Evolutionary conservation across 2,329 filamentous ascomycete species (phyloP), one percentile per base, ranked within the genome.

Genomic region (Fusarium robinianum): DNA sequence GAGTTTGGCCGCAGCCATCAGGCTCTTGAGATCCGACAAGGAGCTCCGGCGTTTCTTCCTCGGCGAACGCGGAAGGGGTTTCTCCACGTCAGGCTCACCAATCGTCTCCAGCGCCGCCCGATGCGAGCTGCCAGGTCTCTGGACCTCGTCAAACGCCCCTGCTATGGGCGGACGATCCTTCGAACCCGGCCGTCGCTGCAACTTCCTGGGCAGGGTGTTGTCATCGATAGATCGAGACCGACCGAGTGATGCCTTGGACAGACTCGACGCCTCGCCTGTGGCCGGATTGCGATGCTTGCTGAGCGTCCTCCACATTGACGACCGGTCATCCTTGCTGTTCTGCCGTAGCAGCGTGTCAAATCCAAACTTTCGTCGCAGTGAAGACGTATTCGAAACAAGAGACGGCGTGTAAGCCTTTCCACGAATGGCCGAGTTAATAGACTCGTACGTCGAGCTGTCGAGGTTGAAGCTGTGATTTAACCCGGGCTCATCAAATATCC

Each of bases 1-100:
- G 9, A 85, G 67, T 8, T 73, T 78, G 7, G 84, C 75, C 41
- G 81, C 76, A 26, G 77, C 78, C 69, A 92, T 84, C 12, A 88
- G 72, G 42, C 74, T 78, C 56, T 83, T 87, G 33, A 97, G 76
- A 66, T 97, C 92, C 5, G 91, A 96, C 27, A 97, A 72, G 17
- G 91, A 96, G 70, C 91, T 96, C 64, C 92, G 84, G 41, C 92
- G 80, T 73, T 95, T 96, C 53, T 85, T 91, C 64, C 80, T 84
- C 30, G 74, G 70, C n/a, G 65, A 65, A 54, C 72, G 77, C 1
- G 63, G 48, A 4, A 64, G 53, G 7, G 59, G 52, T 5, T 67
- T 63, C 41, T 77, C 75, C 11, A 67, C 68, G 0, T 74, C 72
- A 1, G 80, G 80, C 59, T 83, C 80, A 11, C 79, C 79, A 35